Evolutionary conservation across 2,329 filamentous ascomycete species (phyloP).

Genomic region (Aspergillus cejpii): DNA sequence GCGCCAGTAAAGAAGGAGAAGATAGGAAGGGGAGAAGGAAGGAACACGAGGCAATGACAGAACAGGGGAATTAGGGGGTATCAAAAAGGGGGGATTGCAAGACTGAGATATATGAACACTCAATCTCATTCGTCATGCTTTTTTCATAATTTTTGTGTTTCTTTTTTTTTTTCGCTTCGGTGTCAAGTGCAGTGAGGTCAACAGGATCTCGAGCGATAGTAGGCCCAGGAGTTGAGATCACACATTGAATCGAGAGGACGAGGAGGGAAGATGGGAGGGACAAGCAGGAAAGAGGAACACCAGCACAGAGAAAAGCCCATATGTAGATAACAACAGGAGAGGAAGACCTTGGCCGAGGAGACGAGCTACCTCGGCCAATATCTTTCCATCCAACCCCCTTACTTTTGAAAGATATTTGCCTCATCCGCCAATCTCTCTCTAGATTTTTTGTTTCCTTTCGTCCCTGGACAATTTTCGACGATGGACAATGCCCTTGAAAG

Average conservation of each 20-base stretch:
- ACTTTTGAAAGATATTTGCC: too few relatives aligned
- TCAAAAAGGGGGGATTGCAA: constrained; percentile 15
- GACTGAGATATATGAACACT: constrained; percentile 8
- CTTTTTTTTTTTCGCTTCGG: constrained; percentile 20
- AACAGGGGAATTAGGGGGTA: constrained; percentile 18
- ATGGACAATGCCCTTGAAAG: not conserved
- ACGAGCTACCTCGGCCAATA: too few relatives aligned
- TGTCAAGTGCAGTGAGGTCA: constrained; percentile 19
- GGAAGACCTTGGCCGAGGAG: too few relatives aligned
- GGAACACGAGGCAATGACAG: constrained; percentile 1
- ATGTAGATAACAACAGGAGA: constrained; percentile 1
- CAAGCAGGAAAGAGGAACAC: constrained; percentile 1
- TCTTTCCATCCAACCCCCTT: too few relatives aligned
- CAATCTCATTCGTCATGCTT: constrained; percentile 5
- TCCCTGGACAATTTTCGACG: not conserved
- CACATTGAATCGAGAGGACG: not conserved
- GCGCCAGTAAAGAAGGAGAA: constrained; percentile 13
- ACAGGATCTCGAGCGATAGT: constrained; percentile 25
- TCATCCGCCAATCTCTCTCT: too few relatives aligned
- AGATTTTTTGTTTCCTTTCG: not conserved
- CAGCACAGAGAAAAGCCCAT: constrained; percentile 1
- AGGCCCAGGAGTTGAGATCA: constrained; percentile 18
- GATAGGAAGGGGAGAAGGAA: not conserved
- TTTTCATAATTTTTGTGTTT: constrained; percentile 13
- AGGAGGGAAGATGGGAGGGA: not conserved